Evolutionary conservation across 805 yeast genomes (phyloP).

Genomic region (Cephaloascus albidus): DNA sequence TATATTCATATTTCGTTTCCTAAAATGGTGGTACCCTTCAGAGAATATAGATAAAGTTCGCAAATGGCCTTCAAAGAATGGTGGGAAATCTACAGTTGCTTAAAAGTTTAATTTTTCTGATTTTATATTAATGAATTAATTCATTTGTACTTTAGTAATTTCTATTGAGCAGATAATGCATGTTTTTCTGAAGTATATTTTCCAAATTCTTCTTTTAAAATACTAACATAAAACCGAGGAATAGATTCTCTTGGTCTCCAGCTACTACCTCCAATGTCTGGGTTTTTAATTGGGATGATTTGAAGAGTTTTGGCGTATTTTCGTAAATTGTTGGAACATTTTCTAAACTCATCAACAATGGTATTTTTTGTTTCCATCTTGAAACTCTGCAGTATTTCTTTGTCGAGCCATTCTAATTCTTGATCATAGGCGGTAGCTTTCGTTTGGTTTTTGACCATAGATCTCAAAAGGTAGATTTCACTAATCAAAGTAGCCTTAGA

Average conservation of each 20-base stretch:
- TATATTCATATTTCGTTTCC: constrained; percentile 46
- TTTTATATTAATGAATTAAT: constrained; percentile 1
- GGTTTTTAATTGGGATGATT: background rate
- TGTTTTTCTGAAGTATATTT: background rate
- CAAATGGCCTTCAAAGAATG: constrained; percentile 59
- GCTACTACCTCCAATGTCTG: background rate
- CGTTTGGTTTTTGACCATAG: constrained; percentile 11
- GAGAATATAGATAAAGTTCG: constrained; percentile 60
- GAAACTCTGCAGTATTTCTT: background rate
- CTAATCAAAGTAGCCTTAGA: constrained; percentile 28
- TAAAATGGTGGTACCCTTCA: constrained; percentile 68
- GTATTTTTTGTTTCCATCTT: background rate
- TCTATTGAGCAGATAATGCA: no score
- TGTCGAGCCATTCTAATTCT: background rate
- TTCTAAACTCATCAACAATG: background rate
- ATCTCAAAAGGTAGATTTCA: constrained; percentile 33
- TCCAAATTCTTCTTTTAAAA: constrained; percentile 2
- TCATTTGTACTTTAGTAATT: constrained; percentile 1
- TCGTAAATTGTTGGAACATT: background rate
- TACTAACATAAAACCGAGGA: constrained; percentile 1
- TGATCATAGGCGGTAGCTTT: background rate
- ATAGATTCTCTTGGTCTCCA: constrained; percentile 3
- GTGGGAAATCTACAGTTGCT: background rate
- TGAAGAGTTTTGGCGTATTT: background rate
- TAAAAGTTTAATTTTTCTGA: background rate